Conservation (phyloP, 1,284 basidiomycete genomes). For the Caloboletus inedulis region DNA sequence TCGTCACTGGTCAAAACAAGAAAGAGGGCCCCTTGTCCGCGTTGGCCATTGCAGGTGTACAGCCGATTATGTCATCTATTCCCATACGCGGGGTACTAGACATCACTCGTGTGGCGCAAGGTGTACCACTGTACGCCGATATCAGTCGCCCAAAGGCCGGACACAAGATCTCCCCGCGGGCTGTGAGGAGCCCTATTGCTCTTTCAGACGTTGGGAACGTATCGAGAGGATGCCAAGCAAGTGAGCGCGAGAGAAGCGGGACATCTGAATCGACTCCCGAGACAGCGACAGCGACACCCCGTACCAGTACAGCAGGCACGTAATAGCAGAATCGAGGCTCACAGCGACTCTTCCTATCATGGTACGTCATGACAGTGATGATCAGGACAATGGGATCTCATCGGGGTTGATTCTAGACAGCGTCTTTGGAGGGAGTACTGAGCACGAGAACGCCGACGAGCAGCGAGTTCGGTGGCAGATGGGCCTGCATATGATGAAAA, state of each 20-base stretch:
- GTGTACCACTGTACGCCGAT: no score
- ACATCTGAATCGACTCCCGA: no score
- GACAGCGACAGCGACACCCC: not conserved
- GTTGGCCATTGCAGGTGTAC: not conserved
- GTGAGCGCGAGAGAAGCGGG: slow-evolving; percentile 4
- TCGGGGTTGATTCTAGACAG: slow-evolving; percentile 1
- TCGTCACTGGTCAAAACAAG: not conserved
- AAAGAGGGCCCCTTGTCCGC: not conserved
- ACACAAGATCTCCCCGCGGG: slow-evolving; percentile 3
- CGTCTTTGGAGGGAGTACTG: slow-evolving; percentile 6
- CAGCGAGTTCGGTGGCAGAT: slow-evolving; percentile 11
- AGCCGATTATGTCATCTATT: slow-evolving; percentile 24
- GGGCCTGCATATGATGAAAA: slow-evolving; percentile 17
- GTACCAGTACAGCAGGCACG: slow-evolving; percentile 4
- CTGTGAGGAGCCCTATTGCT: not conserved
- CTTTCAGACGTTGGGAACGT: slow-evolving; percentile 1
- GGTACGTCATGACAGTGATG: slow-evolving; percentile 13
- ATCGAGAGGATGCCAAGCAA: not conserved
- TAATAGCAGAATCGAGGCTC: slow-evolving; percentile 7
- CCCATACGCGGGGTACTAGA: slow-evolving; percentile 12
- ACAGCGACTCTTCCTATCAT: not conserved
- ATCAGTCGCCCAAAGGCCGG: not conserved
- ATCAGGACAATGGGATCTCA: slow-evolving; percentile 7
- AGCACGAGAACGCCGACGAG: slow-evolving; percentile 11
- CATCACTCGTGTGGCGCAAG: slow-evolving; percentile 16